Evolutionary conservation across 2,329 filamentous ascomycete species (phyloP).

Genomic region (Fusarium equiseti): DNA sequence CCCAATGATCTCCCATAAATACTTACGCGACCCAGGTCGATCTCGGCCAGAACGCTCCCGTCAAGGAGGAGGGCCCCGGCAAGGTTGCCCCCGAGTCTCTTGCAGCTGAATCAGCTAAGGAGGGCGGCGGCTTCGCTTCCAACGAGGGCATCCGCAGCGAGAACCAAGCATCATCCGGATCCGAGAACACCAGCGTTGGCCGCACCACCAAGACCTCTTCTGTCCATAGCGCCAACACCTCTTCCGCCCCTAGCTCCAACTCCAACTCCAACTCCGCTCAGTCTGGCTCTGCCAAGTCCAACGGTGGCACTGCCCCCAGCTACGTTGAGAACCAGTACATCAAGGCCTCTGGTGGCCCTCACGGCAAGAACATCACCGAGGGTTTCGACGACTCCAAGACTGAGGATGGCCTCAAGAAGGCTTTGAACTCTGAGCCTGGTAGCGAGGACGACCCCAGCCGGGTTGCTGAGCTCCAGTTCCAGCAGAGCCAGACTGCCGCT

Average conservation of each 20-base stretch:
- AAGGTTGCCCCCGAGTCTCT: constrained; percentile 76
- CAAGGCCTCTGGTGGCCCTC: constrained; percentile 53
- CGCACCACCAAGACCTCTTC: constrained; percentile 11
- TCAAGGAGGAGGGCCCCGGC: constrained; percentile 72
- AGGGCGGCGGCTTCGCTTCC: constrained; percentile 69
- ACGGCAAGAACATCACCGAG: constrained; percentile 60
- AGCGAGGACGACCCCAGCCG: constrained; percentile 61
- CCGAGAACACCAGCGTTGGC: constrained; percentile 16
- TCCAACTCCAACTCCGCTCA: constrained; percentile 2
- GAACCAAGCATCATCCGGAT: constrained; percentile 23
- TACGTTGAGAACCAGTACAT: constrained; percentile 54
- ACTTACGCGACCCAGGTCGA: constrained; percentile 56
- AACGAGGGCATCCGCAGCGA: constrained; percentile 63
- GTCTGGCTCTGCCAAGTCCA: constrained; percentile 6
- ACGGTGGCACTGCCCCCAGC: constrained; percentile 51
- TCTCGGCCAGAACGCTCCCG: constrained; percentile 61
- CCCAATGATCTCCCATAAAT: background rate
- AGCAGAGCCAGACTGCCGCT: constrained; percentile 40
- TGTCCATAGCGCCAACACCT: background rate
- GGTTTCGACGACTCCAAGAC: constrained; percentile 52
- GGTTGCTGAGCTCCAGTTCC: constrained; percentile 59
- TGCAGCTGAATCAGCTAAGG: constrained; percentile 76
- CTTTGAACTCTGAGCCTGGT: constrained; percentile 59
- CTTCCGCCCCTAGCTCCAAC: constrained; percentile 11
- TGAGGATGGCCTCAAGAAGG: constrained; percentile 54